Conservation (phyloP, 345 rosid species). For the Gossypium raimondii region DNA sequence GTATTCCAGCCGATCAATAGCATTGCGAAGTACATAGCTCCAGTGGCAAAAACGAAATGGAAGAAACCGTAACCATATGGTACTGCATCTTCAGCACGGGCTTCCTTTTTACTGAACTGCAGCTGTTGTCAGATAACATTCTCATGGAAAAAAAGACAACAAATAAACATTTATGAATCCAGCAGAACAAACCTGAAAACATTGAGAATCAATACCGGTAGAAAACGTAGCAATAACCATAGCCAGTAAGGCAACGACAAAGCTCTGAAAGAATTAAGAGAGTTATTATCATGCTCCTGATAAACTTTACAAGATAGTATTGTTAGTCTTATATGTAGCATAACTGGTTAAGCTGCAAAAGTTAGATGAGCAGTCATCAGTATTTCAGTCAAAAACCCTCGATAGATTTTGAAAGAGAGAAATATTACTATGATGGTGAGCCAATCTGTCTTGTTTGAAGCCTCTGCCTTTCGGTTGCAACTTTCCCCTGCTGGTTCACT, state of each 20-base stretch:
- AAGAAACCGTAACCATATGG: slow-evolving; percentile 97
- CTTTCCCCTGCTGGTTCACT: slow-evolving; percentile 92
- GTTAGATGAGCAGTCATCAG: background rate
- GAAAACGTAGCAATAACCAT: slow-evolving; percentile 96
- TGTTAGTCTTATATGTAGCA: background rate
- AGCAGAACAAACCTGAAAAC: slow-evolving; percentile 68
- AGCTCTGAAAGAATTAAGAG: slow-evolving; percentile 53
- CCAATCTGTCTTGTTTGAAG: slow-evolving; percentile 85
- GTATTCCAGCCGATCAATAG: slow-evolving; percentile 89
- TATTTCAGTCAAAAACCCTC: background rate
- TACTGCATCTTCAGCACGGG: slow-evolving; percentile 49
- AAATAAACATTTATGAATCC: background rate
- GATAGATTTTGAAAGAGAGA: slow-evolving; percentile 1
- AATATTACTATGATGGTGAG: slow-evolving; percentile 83
- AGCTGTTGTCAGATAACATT: slow-evolving; percentile 20
- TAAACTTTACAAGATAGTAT: background rate
- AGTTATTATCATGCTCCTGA: background rate
- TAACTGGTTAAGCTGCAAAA: background rate
- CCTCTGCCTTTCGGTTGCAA: slow-evolving; percentile 83
- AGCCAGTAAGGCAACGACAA: slow-evolving; percentile 72
- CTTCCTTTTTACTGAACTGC: slow-evolving; percentile 55
- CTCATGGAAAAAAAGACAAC: background rate
- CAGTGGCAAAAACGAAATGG: slow-evolving; percentile 95
- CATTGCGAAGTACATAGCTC: slow-evolving; percentile 98
- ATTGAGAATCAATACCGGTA: slow-evolving; percentile 88